phyloP scores from a whole-genome alignment of 306 rosid species.

The Fragaria vesca region DNA sequence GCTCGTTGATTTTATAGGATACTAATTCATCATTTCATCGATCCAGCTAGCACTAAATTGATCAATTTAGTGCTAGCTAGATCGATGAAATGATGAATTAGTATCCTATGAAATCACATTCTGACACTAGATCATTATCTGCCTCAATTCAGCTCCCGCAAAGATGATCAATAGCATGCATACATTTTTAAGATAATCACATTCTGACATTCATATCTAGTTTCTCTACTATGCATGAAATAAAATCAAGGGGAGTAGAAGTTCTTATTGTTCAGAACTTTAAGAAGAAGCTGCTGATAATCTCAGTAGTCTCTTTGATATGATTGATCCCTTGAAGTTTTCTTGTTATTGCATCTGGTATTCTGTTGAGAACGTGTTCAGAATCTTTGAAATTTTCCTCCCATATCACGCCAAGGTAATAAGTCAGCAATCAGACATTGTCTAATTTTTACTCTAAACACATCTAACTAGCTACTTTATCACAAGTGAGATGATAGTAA shows the following conservation, averaged over 20 bases:
- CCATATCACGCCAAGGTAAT: slow-evolving; percentile 27
- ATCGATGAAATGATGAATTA: too few species aligned
- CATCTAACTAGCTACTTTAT: not conserved
- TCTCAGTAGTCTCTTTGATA: not conserved
- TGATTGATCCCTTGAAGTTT: slow-evolving; percentile 11
- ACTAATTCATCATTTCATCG: too few species aligned
- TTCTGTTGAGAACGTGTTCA: slow-evolving; percentile 13
- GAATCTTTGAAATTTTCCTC: slow-evolving; percentile 14
- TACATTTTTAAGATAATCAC: not conserved
- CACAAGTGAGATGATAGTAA: not conserved
- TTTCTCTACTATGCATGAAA: not conserved
- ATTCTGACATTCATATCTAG: not conserved
- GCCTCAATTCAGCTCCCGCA: not conserved
- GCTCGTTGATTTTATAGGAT: not conserved
- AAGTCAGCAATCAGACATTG: slow-evolving; percentile 14
- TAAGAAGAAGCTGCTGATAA: not conserved
- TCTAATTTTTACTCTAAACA: not conserved
- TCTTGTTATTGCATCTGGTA: not conserved
- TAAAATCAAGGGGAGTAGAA: not conserved
- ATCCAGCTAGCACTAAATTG: not conserved
- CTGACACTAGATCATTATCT: not conserved
- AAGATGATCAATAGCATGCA: not conserved
- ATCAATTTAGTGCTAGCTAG: too few species aligned
- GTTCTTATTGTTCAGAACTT: not conserved
- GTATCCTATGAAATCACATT: too few species aligned